Conservation (phyloP, 371 early-diverging fungal genomes). For the Saksenaea vasiformis region DNA sequence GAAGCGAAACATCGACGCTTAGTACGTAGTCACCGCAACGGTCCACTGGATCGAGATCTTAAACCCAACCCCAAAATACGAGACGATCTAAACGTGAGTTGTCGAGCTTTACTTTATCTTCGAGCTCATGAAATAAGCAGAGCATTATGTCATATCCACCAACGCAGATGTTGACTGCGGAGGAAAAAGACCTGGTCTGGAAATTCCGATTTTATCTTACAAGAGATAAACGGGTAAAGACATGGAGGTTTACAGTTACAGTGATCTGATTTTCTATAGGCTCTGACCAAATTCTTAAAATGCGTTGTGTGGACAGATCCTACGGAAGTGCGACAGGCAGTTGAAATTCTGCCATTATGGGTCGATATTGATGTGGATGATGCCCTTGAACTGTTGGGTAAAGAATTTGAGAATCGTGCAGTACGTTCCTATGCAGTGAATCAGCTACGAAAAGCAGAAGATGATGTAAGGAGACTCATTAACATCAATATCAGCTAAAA, state of each 20-base stretch:
- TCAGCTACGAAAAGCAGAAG: constrained; percentile 88
- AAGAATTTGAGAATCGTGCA: constrained; percentile 78
- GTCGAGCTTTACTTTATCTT: neutral
- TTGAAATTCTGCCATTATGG: constrained; percentile 86
- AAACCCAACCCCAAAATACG: constrained; percentile 94
- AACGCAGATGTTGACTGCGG: constrained; percentile 73
- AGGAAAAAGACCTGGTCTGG: constrained; percentile 95
- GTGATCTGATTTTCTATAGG: constrained; percentile 42
- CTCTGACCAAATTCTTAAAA: constrained; percentile 94
- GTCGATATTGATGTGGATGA: constrained; percentile 92
- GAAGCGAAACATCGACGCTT: constrained; percentile 96
- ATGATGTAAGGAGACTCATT: constrained; percentile 67
- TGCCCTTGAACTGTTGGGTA: constrained; percentile 90
- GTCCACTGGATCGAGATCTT: constrained; percentile 87
- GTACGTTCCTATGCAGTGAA: constrained; percentile 90
- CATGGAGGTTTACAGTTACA: neutral
- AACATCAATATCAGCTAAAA: neutral
- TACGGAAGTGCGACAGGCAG: constrained; percentile 89
- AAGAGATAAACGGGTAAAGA: constrained; percentile 77
- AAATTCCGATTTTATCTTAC: constrained; percentile 94
- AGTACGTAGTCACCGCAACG: constrained; percentile 88
- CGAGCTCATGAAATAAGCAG: constrained; percentile 14
- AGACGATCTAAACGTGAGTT: constrained; percentile 86
- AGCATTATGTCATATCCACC: constrained; percentile 92
- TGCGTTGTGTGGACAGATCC: constrained; percentile 95